Evolutionary conservation across 2,329 filamentous ascomycete species (phyloP).

Genomic region (Trichoderma koningii): DNA sequence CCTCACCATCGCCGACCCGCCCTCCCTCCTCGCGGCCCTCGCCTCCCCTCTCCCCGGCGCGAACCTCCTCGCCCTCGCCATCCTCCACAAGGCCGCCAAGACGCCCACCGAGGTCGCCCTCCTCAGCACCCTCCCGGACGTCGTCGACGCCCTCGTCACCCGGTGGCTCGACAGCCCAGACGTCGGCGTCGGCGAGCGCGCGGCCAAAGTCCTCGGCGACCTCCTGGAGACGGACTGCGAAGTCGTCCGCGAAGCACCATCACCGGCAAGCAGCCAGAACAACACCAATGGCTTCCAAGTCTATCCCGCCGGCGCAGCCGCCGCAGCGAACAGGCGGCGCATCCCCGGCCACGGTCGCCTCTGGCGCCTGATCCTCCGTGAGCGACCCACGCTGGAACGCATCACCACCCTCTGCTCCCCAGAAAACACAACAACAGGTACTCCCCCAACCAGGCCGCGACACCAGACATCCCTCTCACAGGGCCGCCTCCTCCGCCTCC

Average conservation of each 20-base stretch:
- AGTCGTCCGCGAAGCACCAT: slow-evolving; percentile 36
- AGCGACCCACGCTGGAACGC: slow-evolving; percentile 48
- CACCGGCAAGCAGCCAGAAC: slow-evolving; percentile 28
- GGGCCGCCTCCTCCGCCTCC: slow-evolving; percentile 53
- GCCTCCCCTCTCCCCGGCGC: slow-evolving; percentile 56
- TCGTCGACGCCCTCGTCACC: slow-evolving; percentile 52
- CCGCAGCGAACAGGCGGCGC: slow-evolving; percentile 35
- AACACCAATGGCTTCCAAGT: slow-evolving; percentile 40
- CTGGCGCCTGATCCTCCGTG: slow-evolving; percentile 56
- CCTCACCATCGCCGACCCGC: slow-evolving; percentile 54
- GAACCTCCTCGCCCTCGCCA: slow-evolving; percentile 58
- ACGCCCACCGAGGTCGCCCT: slow-evolving; percentile 52
- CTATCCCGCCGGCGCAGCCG: slow-evolving; percentile 19
- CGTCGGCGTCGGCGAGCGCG: slow-evolving; percentile 59
- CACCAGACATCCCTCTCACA: slow-evolving; percentile 54
- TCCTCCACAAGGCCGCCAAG: slow-evolving; percentile 57
- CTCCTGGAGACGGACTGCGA: slow-evolving; percentile 59
- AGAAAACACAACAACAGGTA: slow-evolving; percentile 31
- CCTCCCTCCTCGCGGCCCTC: slow-evolving; percentile 55
- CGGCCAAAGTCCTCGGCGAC: slow-evolving; percentile 52
- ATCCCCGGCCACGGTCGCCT: slow-evolving; percentile 53
- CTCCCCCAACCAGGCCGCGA: slow-evolving; percentile 33
- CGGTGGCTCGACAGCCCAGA: slow-evolving; percentile 57
- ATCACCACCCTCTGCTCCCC: slow-evolving; percentile 43
- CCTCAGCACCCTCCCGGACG: slow-evolving; percentile 51